These are phyloP conservation scores for Kluyveromyces sp. DNA, from an alignment of 1,139 yeast genomes.

Conservation along the genomic window DNA sequence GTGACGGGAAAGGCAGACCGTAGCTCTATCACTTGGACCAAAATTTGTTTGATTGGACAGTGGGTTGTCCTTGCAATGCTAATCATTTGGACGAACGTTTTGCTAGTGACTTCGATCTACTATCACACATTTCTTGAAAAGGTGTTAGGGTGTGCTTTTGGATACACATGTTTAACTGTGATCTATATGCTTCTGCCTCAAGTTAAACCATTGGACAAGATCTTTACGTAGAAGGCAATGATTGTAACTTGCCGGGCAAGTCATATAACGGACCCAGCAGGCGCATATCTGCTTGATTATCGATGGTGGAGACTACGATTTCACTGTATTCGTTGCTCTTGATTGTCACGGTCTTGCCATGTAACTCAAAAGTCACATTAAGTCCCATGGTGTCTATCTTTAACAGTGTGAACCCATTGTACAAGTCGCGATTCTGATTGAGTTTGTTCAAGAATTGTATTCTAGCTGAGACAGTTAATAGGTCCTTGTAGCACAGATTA, in stretches of 20 bases:
- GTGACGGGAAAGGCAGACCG: constrained; percentile 14
- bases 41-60: constrained; percentile 5
- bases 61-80: constrained; percentile 19
- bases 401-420: constrained; percentile 10
- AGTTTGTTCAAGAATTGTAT: constrained; percentile 15
- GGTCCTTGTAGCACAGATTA: constrained; percentile 19
- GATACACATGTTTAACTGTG: constrained; percentile 38
- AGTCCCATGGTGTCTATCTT: constrained; percentile 21
- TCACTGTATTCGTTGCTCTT: constrained; percentile 11
- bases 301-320: constrained; percentile 1
- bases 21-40: constrained; percentile 11
- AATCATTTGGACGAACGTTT: constrained; percentile 41
- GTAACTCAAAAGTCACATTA: constrained; percentile 15
- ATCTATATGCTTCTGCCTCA: constrained; percentile 29
- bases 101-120: constrained; percentile 48
- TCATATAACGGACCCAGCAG: constrained; percentile 18
- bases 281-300: constrained; percentile 2
- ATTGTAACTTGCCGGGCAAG: constrained; percentile 13
- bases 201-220: constrained; percentile 11
- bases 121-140: constrained; percentile 58
- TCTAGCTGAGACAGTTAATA: constrained; percentile 13
- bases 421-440: constrained; percentile 3
- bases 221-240: constrained; percentile 8
- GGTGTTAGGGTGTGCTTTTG: constrained; percentile 44
- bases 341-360: constrained; percentile 2